phyloP scores from a whole-genome alignment of 805 yeast genomes.

The Kluyveromyces nonfermentans region DNA sequence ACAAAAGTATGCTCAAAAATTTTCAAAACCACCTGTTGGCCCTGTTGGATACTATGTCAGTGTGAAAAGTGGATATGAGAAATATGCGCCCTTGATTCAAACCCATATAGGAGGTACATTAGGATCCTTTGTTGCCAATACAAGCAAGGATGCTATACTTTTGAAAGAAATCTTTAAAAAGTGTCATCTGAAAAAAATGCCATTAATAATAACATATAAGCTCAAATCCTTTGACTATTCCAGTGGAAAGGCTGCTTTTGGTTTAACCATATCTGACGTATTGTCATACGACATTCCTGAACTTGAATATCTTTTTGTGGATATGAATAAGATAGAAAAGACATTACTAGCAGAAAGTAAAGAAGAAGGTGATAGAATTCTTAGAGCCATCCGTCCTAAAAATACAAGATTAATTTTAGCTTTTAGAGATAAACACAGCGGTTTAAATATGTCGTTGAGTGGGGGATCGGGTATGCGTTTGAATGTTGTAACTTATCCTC shows the following conservation, averaged over 20 bases:
- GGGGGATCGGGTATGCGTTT: slow-evolving; percentile 36
- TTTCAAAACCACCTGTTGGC: slow-evolving; percentile 56
- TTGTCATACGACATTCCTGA: slow-evolving; percentile 46
- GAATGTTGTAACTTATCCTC: slow-evolving; percentile 44
- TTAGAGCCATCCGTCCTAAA: slow-evolving; percentile 26
- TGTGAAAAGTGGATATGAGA: slow-evolving; percentile 42
- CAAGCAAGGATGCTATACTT: slow-evolving; percentile 45
- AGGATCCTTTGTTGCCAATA: slow-evolving; percentile 59
- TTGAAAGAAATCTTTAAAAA: slow-evolving; percentile 31
- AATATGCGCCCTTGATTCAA: slow-evolving; percentile 58
- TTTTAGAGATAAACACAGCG: slow-evolving; percentile 33
- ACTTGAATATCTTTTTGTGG: slow-evolving; percentile 55
- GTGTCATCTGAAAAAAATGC: slow-evolving; percentile 29
- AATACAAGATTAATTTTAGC: slow-evolving; percentile 38
- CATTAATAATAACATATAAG: slow-evolving; percentile 38
- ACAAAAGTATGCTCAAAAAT: slow-evolving; percentile 26
- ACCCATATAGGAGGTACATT: slow-evolving; percentile 39
- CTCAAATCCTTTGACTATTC: slow-evolving; percentile 38
- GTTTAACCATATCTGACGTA: slow-evolving; percentile 48
- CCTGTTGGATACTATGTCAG: slow-evolving; percentile 63
- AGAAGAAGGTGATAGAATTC: slow-evolving; percentile 38
- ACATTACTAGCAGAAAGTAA: slow-evolving; percentile 44
- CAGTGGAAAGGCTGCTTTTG: slow-evolving; percentile 34
- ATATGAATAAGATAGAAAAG: slow-evolving; percentile 49
- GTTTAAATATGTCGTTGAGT: slow-evolving; percentile 37